Conservation (phyloP, 768 basidiomycete genomes). For the Chalciporus chontae region DNA sequence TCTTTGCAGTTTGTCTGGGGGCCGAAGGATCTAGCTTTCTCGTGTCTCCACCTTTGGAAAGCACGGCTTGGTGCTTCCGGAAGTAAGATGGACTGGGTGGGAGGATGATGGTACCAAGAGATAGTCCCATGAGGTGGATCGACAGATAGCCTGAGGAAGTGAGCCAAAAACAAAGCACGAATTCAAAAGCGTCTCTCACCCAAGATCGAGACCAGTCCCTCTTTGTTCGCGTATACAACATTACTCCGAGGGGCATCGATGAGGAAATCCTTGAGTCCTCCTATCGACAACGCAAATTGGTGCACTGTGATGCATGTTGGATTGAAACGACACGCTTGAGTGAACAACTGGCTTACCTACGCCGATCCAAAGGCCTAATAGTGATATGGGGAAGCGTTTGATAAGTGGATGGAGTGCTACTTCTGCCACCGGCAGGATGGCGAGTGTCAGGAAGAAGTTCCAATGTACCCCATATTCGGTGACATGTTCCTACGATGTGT, state of each 20-base stretch:
- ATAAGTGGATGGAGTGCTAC: conserved; percentile 68
- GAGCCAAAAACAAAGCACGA: background rate
- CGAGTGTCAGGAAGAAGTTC: conserved; percentile 98
- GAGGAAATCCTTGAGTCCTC: conserved; percentile 59
- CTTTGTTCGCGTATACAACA: conserved; percentile 81
- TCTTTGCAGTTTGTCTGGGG: conserved; percentile 66
- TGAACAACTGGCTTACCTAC: conserved; percentile 40
- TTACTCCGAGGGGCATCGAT: conserved; percentile 59
- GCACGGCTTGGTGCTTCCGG: conserved; percentile 42
- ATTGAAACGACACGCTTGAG: too few species aligned
- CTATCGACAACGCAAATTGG: conserved; percentile 56
- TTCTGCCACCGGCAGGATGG: conserved; percentile 71
- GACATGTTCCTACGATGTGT: conserved; percentile 72
- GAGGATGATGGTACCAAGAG: conserved; percentile 75
- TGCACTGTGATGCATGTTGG: conserved; percentile 51
- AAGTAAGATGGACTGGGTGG: conserved; percentile 77
- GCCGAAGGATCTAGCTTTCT: conserved; percentile 17
- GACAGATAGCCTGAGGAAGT: conserved; percentile 72
- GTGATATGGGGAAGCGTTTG: conserved; percentile 49
- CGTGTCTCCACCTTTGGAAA: conserved; percentile 7
- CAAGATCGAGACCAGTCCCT: conserved; percentile 78
- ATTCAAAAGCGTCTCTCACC: conserved; percentile 39
- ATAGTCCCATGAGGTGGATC: conserved; percentile 82
- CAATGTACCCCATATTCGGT: conserved; percentile 97
- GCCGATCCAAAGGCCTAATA: conserved; percentile 61